These are phyloP conservation scores for Moesziomyces antarcticus DNA, from an alignment of 1,284 basidiomycete species.

Conservation along the genomic window DNA sequence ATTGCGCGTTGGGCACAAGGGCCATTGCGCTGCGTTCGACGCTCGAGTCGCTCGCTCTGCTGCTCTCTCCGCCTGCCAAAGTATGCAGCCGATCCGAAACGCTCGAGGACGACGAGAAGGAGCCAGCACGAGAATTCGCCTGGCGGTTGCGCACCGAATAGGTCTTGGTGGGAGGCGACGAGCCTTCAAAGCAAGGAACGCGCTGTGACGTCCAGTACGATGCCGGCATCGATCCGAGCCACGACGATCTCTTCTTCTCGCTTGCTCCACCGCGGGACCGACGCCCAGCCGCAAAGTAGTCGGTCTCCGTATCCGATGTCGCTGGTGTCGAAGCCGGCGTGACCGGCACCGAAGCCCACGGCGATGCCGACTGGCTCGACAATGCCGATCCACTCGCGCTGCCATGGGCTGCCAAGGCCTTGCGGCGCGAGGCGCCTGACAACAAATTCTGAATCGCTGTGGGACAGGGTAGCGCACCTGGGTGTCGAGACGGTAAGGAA, in stretches of 20 bases:
- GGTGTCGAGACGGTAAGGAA: conserved; percentile 46
- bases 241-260: conserved; percentile 26
- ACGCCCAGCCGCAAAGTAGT: neutral
- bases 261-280: neutral
- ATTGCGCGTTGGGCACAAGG: conserved; percentile 33
- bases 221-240: conserved; percentile 23
- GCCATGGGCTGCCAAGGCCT: neutral
- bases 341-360: conserved; percentile 12
- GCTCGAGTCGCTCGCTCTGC: neutral
- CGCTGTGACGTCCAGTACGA: conserved; percentile 14
- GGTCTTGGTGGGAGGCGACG: conserved; percentile 6
- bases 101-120: conserved; percentile 11
- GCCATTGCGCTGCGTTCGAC: neutral
- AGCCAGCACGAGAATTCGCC: conserved; percentile 2
- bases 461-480: conserved; percentile 18
- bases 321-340: conserved; percentile 21
- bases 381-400: conserved; percentile 9
- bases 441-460: conserved; percentile 6
- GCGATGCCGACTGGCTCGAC: conserved; percentile 15
- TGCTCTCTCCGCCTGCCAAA: neutral
- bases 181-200: neutral
- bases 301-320: conserved; percentile 13
- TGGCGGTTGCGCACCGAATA: conserved; percentile 1
- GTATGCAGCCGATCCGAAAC: neutral
- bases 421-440: conserved; percentile 1